Conservation (phyloP, 768 basidiomycete species). For the Pisolithus sp. region DNA sequence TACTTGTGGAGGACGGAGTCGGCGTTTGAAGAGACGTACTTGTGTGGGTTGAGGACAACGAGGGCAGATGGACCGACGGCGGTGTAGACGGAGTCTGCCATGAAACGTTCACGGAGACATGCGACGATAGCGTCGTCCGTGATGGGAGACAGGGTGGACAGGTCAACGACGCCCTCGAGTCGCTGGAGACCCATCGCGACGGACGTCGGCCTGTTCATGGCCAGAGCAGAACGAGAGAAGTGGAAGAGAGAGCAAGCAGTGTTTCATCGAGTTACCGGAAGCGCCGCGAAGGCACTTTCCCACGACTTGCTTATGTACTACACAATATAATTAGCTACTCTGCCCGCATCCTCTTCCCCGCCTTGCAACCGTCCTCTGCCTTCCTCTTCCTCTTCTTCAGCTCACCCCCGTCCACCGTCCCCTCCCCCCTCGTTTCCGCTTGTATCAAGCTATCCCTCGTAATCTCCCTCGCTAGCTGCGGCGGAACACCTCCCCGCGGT, state of each 20-base stretch:
- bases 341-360: slow-evolving; percentile 43
- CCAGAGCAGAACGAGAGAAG: neutral
- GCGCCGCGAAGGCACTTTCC: neutral
- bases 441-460: slow-evolving; percentile 22
- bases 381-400: slow-evolving; percentile 20
- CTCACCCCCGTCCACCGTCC: neutral
- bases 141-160: slow-evolving; percentile 56
- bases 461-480: slow-evolving; percentile 24
- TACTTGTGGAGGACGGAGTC: slow-evolving; percentile 84
- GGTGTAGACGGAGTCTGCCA: slow-evolving; percentile 80
- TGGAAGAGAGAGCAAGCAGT: neutral
- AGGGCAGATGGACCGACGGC: slow-evolving; percentile 61
- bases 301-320: slow-evolving; percentile 12
- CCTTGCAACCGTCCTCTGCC: slow-evolving; percentile 71
- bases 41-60: slow-evolving; percentile 90
- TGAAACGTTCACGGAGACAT: slow-evolving; percentile 81
- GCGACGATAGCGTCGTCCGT: slow-evolving; percentile 83
- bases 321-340: too few relatives aligned
- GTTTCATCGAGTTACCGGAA: too few relatives aligned
- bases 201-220: slow-evolving; percentile 41
- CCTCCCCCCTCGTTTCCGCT: slow-evolving; percentile 18
- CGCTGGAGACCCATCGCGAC: slow-evolving; percentile 43
- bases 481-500: slow-evolving; percentile 27
- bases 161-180: slow-evolving; percentile 68
- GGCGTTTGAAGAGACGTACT: slow-evolving; percentile 76